These are phyloP conservation scores for Thelonectria olida DNA, from an alignment of 2,329 filamentous ascomycete species.

Conservation along the genomic window DNA sequence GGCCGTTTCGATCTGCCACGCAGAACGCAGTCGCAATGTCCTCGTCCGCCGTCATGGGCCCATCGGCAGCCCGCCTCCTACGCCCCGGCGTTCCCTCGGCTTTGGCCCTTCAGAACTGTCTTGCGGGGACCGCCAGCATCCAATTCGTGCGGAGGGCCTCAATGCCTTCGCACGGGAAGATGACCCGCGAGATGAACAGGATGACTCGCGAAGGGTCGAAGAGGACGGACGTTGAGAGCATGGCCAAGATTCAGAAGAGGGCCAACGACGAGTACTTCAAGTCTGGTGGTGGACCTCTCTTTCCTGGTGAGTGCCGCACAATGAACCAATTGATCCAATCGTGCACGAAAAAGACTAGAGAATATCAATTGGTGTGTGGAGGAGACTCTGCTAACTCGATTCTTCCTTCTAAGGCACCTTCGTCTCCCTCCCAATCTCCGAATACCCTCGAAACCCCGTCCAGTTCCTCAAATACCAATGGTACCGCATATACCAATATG, in stretches of 20 bases:
- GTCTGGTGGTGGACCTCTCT: slow-evolving; percentile 45
- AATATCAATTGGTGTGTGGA: neutral
- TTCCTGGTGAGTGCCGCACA: slow-evolving; percentile 42
- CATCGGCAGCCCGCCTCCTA: slow-evolving; percentile 25
- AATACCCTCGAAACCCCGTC: slow-evolving; percentile 41
- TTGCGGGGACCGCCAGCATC: slow-evolving; percentile 30
- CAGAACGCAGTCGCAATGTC: slow-evolving; percentile 25
- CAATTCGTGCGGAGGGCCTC: slow-evolving; percentile 40
- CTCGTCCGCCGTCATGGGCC: slow-evolving; percentile 28
- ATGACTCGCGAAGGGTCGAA: slow-evolving; percentile 31
- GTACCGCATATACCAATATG: slow-evolving; percentile 48
- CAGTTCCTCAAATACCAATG: slow-evolving; percentile 49
- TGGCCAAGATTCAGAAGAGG: slow-evolving; percentile 43
- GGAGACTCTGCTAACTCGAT: neutral
- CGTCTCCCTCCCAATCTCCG: slow-evolving; percentile 52
- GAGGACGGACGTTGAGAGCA: slow-evolving; percentile 41
- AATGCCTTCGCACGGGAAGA: slow-evolving; percentile 35
- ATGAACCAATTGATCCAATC: slow-evolving; percentile 1
- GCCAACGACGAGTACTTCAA: slow-evolving; percentile 47
- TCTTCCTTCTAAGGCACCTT: slow-evolving; percentile 55
- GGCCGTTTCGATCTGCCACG: neutral
- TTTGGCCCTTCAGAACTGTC: slow-evolving; percentile 24
- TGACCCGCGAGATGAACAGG: slow-evolving; percentile 43
- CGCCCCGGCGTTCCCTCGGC: slow-evolving; percentile 29
- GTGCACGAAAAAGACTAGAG: neutral